Percentiles rank a stretch among this genome's conserved stretches.
These are phyloP conservation scores for Spathaspora gorwiae DNA, from an alignment of 805 yeast species.

Conservation along the genomic window DNA sequence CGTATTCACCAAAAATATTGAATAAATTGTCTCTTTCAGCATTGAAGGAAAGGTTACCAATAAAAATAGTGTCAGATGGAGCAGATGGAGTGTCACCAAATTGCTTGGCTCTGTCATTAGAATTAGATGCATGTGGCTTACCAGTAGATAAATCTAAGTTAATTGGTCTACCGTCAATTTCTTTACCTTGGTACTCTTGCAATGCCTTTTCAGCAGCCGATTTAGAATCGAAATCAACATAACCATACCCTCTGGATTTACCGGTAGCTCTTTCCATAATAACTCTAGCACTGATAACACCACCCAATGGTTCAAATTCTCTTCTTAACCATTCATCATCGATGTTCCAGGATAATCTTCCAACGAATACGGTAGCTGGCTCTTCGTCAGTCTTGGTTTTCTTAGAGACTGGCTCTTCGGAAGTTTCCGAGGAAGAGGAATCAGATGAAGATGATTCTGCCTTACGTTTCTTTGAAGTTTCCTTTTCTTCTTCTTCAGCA, in stretches of 20 bases:
- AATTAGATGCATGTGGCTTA: constrained; percentile 59
- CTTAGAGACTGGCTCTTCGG: constrained; percentile 40
- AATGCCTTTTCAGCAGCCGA: constrained; percentile 83
- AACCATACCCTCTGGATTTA: constrained; percentile 95
- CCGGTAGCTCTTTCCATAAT: constrained; percentile 89
- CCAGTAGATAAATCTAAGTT: constrained; percentile 89
- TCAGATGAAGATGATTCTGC: constrained; percentile 26
- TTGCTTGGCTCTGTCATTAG: constrained; percentile 79
- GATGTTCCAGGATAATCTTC: constrained; percentile 94
- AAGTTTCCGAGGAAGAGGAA: constrained; percentile 24
- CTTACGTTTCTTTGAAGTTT: constrained; percentile 30
- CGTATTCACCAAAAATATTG: constrained; percentile 70
- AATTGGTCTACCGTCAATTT: constrained; percentile 95
- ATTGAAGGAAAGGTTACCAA: constrained; percentile 93
- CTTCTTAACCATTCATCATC: constrained; percentile 91
- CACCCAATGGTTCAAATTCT: constrained; percentile 80
- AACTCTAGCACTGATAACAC: constrained; percentile 85
- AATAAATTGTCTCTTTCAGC: constrained; percentile 76
- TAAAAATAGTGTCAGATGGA: constrained; percentile 93
- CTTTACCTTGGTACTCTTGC: constrained; percentile 81
- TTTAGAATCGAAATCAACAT: constrained; percentile 84
- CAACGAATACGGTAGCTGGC: constrained; percentile 90
- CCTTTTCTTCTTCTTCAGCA: constrained; percentile 25
- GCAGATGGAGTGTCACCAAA: constrained; percentile 87
- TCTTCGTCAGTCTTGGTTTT: constrained; percentile 54